Evolutionary conservation across 2,329 filamentous ascomycete species (phyloP).

Genomic region (Fusarium proliferatum): DNA sequence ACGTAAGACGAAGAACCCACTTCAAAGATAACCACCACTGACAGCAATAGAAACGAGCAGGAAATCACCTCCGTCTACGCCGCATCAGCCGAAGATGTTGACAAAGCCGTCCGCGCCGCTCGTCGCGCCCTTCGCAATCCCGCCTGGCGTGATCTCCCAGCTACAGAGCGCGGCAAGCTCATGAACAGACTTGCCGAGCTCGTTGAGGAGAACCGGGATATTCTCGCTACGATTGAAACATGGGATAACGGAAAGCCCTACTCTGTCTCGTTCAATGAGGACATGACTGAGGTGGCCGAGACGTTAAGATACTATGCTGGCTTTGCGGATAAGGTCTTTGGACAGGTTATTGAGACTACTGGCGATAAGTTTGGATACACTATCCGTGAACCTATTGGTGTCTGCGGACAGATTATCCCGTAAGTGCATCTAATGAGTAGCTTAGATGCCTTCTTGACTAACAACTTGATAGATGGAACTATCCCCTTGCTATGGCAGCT

Average conservation of each 20-base stretch:
- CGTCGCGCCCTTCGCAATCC: conserved; percentile 74
- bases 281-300: conserved; percentile 61
- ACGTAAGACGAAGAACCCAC: conserved; percentile 38
- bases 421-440: background rate
- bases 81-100: conserved; percentile 47
- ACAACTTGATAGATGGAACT: conserved; percentile 67
- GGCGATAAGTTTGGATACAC: conserved; percentile 79
- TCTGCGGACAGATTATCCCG: conserved; percentile 79
- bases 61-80: conserved; percentile 50
- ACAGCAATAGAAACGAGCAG: conserved; percentile 43
- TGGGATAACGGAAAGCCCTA: conserved; percentile 85
- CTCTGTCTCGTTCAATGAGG: conserved; percentile 71
- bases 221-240: conserved; percentile 69
- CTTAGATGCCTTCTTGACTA: rapidly evolving
- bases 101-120: conserved; percentile 57
- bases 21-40: background rate
- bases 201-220: conserved; percentile 69
- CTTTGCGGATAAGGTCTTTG: conserved; percentile 82
- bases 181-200: conserved; percentile 78
- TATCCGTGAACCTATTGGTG: conserved; percentile 79
- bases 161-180: conserved; percentile 73
- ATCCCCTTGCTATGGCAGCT: conserved; percentile 59
- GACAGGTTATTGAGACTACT: conserved; percentile 78
- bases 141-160: conserved; percentile 75
- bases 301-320: conserved; percentile 80